Evolutionary conservation across 1,284 basidiomycete genomes (phyloP).

Genomic region (Agaricales sp.): DNA sequence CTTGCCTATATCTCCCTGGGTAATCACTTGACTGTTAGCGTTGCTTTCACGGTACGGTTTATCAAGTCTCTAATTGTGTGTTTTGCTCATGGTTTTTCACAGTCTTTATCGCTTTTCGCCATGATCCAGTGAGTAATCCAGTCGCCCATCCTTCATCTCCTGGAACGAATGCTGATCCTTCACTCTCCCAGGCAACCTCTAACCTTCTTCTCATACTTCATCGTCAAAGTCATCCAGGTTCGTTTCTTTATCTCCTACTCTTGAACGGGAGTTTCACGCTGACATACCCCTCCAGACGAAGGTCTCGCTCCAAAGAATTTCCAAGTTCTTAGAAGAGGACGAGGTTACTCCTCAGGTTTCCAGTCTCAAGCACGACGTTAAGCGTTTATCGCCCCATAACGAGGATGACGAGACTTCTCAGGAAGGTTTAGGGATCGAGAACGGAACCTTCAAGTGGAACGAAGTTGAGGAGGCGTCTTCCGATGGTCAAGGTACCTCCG

Average conservation of each 20-base stretch:
- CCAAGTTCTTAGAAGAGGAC: conserved; percentile 45
- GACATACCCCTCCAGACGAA: conserved; percentile 25
- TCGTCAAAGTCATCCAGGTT: conserved; percentile 26
- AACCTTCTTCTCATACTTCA: conserved; percentile 35
- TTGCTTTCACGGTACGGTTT: conserved; percentile 57
- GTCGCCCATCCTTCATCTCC: too few relatives aligned
- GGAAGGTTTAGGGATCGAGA: conserved; percentile 40
- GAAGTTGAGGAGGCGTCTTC: conserved; percentile 18
- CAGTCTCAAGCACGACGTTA: conserved; percentile 19
- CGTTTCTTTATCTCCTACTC: conserved; percentile 10
- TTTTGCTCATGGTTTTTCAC: neutral
- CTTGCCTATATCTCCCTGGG: conserved; percentile 50
- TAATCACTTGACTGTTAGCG: conserved; percentile 53
- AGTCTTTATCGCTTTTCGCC: conserved; percentile 33
- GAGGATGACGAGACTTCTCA: too few relatives aligned
- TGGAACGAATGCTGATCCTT: too few relatives aligned
- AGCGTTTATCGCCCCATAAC: neutral
- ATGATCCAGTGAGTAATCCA: conserved; percentile 24
- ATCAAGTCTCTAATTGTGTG: neutral
- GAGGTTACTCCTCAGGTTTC: conserved; percentile 35
- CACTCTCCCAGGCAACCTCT: conserved; percentile 22
- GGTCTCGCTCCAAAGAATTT: conserved; percentile 47
- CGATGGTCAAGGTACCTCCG: neutral
- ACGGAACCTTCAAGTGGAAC: conserved; percentile 56
- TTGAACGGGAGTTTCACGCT: conserved; percentile 4